These are phyloP conservation scores for Microbotryum saponariae DNA, from an alignment of 1,284 basidiomycete genomes.

Conservation along the genomic window DNA sequence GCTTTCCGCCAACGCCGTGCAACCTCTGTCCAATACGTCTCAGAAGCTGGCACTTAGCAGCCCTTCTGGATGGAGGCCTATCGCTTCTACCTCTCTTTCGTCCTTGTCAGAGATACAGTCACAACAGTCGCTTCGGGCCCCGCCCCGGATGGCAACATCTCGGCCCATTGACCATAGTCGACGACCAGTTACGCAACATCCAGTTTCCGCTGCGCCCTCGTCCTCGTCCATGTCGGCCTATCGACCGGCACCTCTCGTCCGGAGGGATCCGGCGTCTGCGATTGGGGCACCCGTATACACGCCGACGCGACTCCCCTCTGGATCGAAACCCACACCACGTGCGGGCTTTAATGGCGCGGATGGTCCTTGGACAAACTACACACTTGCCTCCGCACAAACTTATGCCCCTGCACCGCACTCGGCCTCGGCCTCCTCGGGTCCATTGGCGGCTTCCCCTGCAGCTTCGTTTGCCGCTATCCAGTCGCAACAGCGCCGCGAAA, in stretches of 20 bases:
- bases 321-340: slow-evolving; percentile 27
- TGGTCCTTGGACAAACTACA: slow-evolving; percentile 35
- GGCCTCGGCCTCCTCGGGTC: slow-evolving; percentile 38
- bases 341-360: slow-evolving; percentile 31
- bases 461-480: slow-evolving; percentile 74
- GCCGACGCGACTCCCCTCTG: slow-evolving; percentile 18
- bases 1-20: neutral
- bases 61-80: neutral
- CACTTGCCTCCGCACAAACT: slow-evolving; percentile 10
- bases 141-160: neutral
- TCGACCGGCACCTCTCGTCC: neutral
- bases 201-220: neutral
- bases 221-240: neutral
- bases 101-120: neutral
- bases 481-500: slow-evolving; percentile 58
- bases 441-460: slow-evolving; percentile 8
- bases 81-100: neutral
- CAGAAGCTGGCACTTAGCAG: too few species aligned
- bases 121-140: slow-evolving; percentile 1
- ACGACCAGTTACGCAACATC: too few species aligned
- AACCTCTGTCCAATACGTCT: too few species aligned
- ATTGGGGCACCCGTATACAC: slow-evolving; percentile 33
- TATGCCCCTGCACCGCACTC: slow-evolving; percentile 37
- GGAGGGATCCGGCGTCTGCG: slow-evolving; percentile 21
- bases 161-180: neutral